Evolutionary conservation across 805 yeast species (phyloP), one percentile per base, ranked within the genome.

Genomic region (Candida adriatica): DNA sequence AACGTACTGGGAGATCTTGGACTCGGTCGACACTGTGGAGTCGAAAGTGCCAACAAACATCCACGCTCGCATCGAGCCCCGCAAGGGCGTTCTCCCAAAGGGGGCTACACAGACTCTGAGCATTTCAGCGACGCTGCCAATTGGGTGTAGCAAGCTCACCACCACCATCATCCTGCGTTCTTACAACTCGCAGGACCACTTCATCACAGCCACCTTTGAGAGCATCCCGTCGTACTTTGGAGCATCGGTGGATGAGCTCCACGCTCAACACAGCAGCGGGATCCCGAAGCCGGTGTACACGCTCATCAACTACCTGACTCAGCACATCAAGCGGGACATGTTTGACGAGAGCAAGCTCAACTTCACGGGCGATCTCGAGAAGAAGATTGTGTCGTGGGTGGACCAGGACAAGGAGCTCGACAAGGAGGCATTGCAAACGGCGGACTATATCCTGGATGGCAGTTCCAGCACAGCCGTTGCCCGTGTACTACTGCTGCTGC

Each of bases 1-100:
- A 6, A 51, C 67, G 6, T 45, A 45, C 8, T 69, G 68, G 61
- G 58, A 52, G 26, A 48, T 67, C 11, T 42, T 58, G 7, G 62
- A 58, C 39, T 42, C 44, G 21, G 50, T 49, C 5, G 58, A 45
- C 28, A 45, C 43, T 13, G 35, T 43, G 3, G 46, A 51, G 14
- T 30, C 38, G 14, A 37, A 33, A 29, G 29, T 37, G 8, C 46
- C 38, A 8, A 41, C 47, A 5, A 43, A 44, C 27, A 37, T 43
- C 20, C 41, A 24, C n/a, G 31, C 36, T 10, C 39, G 39, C 26
- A 45, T 38, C 14, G 51, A 43, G 22, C 58, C 56, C 11, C 35
- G 40, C 11, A 46, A 33, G 13, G 66, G 61, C 16, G 48, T 48
- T 5, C 43, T 58, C 6, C 61, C 61, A 5, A 48, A 51, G 18